Evolutionary conservation across 129 eudicot genomes (phyloP), one percentile per base, ranked within the genome.

Genomic region (Scalesia atractyloides): DNA sequence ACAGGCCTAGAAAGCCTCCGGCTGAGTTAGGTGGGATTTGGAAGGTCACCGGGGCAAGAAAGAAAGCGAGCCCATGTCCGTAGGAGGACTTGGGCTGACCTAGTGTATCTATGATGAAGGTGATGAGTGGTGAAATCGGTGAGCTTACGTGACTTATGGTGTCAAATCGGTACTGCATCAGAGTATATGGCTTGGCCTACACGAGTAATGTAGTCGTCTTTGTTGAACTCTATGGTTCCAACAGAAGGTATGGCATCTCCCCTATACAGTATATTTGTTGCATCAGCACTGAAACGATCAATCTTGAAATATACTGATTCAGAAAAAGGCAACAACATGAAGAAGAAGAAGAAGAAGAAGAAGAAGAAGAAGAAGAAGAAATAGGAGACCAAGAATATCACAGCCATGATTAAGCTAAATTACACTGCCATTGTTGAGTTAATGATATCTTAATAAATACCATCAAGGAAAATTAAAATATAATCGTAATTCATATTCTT

Each of bases 1-100:
- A 84, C 1, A 87, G 83, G 22, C 89, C 92, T 47, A 87, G 24
- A 68, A 73, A 84, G 22, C 89, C 92, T 43, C 87, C 87, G 13
- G 66, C 76, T 11, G 92, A 84, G 72, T 84, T 84, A 20, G 79
- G 79, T 65, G 85, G 92, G 37, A 77, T 76, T 64, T 76, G 89
- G 49, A 73, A 82, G 24, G 64, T 83, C 58, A 52, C 76, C 0
- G 87, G 87, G 17, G 89, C 85, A 13, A 87, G 75, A 71, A 84
- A 87, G 76, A 87, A 84, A 3, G 86, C 65, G 17, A 87, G 56
- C 33, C 89, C 85, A 41, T 82, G 80, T 48, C 87, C 86, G 13
- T 84, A 80, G 0, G 0, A 0, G n/a, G 71, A 0, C 0, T 0
- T 0, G n/a, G 72, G 0, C 16, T 0, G 15, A 10, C 10, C n/a